Conservation (phyloP, 108 stramenopile species). For the Tribonema minus region DNA sequence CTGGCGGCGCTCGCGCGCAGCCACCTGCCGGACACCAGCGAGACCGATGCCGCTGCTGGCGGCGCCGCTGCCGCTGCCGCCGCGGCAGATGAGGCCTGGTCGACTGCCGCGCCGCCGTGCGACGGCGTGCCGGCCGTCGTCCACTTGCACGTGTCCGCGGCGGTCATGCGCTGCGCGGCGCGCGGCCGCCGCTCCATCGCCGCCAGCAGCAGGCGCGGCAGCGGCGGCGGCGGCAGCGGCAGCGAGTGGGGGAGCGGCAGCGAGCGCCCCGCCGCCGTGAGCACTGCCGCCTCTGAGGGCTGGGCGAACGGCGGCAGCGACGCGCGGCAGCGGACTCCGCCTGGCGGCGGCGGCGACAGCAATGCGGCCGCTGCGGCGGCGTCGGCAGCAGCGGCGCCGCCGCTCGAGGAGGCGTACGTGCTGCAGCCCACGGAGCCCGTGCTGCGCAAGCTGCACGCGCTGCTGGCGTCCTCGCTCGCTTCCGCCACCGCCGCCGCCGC, state of each 20-base stretch:
- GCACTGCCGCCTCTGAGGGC: too few species aligned
- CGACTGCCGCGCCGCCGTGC: neutral
- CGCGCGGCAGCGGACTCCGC: too few species aligned
- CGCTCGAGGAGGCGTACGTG: conserved; percentile 27
- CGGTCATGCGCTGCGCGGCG: neutral
- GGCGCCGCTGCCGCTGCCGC: neutral
- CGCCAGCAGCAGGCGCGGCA: too few species aligned
- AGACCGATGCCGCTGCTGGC: neutral
- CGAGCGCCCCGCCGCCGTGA: neutral
- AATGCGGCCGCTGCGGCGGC: neutral
- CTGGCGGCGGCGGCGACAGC: neutral
- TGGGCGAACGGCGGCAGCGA: too few species aligned
- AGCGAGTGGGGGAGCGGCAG: neutral
- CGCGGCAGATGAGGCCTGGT: neutral
- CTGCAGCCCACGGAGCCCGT: conserved; percentile 34
- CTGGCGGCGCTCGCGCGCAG: conserved; percentile 18
- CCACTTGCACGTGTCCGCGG: neutral
- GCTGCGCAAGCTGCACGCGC: conserved; percentile 26
- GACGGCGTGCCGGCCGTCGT: neutral
- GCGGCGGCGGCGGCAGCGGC: neutral
- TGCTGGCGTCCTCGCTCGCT: conserved; percentile 14
- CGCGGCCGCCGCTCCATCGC: neutral
- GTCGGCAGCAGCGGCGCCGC: neutral
- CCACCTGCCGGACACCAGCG: conserved; percentile 1
- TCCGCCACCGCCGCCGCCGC: neutral